Percentiles rank a stretch among this genome's conserved stretches.
Conservation (phyloP, 2,329 filamentous ascomycete genomes). For the Hyphodiscus sp. region DNA sequence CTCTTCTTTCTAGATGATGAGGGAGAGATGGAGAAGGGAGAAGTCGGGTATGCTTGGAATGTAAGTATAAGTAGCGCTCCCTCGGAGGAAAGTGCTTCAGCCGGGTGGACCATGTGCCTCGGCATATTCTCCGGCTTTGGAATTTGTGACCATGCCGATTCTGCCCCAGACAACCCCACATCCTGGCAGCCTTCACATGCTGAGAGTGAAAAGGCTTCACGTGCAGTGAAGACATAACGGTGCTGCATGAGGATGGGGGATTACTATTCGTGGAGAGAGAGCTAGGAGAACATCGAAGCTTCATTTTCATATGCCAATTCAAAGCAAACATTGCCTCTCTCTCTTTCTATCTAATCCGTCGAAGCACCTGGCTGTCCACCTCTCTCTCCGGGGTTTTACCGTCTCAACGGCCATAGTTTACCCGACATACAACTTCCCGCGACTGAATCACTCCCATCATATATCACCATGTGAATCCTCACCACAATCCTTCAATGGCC, state of each 20-base stretch:
- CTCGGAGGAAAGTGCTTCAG: not conserved
- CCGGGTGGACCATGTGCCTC: constrained; percentile 1
- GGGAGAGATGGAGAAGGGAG: not conserved
- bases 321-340: not conserved
- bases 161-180: not conserved
- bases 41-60: not conserved
- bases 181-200: not conserved
- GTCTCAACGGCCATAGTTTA: not conserved
- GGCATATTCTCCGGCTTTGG: too few relatives aligned
- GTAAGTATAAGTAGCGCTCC: not conserved
- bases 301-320: not conserved
- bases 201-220: not conserved
- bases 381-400: too few relatives aligned
- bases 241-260: not conserved
- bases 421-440: not conserved
- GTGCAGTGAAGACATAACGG: not conserved
- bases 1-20: not conserved
- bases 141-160: too few relatives aligned
- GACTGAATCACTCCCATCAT: not conserved
- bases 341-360: too few relatives aligned
- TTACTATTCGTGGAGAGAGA: not conserved
- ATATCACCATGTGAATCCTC: not conserved
- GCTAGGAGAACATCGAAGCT: not conserved
- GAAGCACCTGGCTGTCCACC: too few relatives aligned
- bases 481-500: not conserved